Conservation (phyloP, 1,284 basidiomycete genomes). For the Microbotryum silenes-acaulis region DNA sequence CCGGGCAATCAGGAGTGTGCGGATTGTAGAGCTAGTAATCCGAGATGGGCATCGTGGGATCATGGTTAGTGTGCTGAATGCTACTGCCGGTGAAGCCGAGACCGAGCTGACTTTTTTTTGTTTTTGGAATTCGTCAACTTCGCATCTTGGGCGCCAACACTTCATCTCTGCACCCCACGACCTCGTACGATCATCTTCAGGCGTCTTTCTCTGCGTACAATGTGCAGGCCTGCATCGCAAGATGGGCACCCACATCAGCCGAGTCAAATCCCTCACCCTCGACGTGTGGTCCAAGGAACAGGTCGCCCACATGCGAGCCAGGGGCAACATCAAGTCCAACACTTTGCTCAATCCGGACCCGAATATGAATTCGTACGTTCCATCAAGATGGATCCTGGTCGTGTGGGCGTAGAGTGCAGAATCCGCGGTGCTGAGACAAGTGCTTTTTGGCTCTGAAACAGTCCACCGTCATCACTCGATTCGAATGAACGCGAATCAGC, state of each 20-base stretch:
- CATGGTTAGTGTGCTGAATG: slow-evolving; percentile 26
- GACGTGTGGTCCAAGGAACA: slow-evolving; percentile 42
- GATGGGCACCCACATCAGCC: slow-evolving; percentile 40
- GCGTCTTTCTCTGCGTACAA: slow-evolving; percentile 29
- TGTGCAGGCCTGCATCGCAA: slow-evolving; percentile 42
- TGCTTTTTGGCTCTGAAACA: background rate
- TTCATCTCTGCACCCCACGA: background rate
- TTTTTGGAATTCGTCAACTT: too few relatives aligned
- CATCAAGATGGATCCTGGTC: background rate
- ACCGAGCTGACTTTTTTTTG: too few relatives aligned
- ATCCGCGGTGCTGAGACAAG: too few relatives aligned
- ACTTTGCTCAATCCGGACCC: slow-evolving; percentile 37
- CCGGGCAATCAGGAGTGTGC: slow-evolving; percentile 41
- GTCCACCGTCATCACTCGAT: slow-evolving; percentile 40
- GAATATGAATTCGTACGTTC: slow-evolving; percentile 34
- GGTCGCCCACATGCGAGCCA: slow-evolving; percentile 39
- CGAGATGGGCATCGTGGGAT: slow-evolving; percentile 40
- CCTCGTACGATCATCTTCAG: background rate
- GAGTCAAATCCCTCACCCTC: slow-evolving; percentile 41
- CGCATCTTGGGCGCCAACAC: background rate
- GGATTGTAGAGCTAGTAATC: slow-evolving; percentile 38
- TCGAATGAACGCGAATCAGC: slow-evolving; percentile 40
- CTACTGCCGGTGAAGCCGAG: slow-evolving; percentile 17
- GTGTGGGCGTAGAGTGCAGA: too few relatives aligned
- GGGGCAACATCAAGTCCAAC: slow-evolving; percentile 40